These are phyloP conservation scores for Anisodus acutangulus DNA, from an alignment of 257 asterid species.

Conservation along the genomic window DNA sequence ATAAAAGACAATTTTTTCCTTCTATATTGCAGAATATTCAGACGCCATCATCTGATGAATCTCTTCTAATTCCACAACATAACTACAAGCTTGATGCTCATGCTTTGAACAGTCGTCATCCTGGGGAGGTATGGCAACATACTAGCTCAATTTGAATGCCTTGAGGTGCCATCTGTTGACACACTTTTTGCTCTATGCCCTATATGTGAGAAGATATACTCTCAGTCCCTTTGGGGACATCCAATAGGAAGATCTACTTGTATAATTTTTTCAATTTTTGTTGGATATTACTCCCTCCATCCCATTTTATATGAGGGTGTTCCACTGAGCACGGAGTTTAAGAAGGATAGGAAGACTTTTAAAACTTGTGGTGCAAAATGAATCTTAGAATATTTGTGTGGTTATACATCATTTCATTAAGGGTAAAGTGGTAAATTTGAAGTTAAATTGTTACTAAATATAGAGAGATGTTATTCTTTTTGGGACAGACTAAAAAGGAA, in stretches of 20 bases:
- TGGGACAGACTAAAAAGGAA: too few species aligned
- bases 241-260: background rate
- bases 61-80: slow-evolving; percentile 91
- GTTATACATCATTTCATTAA: too few species aligned
- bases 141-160: slow-evolving; percentile 16
- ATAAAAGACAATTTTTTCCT: background rate
- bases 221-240: background rate
- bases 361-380: too few species aligned
- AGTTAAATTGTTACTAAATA: too few species aligned
- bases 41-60: slow-evolving; percentile 72
- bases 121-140: slow-evolving; percentile 80
- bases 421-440: too few species aligned
- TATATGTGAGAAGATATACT: background rate
- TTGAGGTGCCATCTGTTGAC: background rate
- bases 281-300: too few species aligned
- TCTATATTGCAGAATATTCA: slow-evolving; percentile 59
- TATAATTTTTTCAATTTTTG: background rate
- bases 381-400: too few species aligned
- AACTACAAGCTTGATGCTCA: slow-evolving; percentile 93
- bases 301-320: too few species aligned
- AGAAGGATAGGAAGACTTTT: too few species aligned
- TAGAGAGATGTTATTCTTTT: too few species aligned
- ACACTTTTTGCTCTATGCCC: background rate
- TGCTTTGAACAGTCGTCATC: slow-evolving; percentile 85
- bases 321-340: too few species aligned